Base-by-base conservation (phyloP, 1,139 yeast genomes). In the Saccharomyces hybrid region DNA sequence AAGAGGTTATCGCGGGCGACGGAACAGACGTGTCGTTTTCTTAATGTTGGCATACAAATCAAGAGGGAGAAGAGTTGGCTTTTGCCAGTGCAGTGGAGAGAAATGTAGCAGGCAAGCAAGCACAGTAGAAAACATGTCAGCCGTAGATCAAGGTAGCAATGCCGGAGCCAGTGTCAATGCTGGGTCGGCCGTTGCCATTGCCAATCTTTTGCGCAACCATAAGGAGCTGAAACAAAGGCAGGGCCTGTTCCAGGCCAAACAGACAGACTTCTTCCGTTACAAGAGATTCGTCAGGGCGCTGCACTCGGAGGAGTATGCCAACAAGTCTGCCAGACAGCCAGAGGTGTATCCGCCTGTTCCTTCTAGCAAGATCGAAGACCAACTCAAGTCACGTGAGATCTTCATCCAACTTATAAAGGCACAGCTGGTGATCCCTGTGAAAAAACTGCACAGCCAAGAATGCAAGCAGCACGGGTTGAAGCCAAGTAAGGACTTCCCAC, bases 221-320 rank as follows among this genome's bases (percentile, higher is more conserved):
- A 69, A 76, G 48, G 71, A 73, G 28, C 76, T 93, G 61, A 93
- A 93, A 68, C 86, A 83, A 68, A 83, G 99, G 65, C 81, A 82
- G 56, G 98, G 97, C 5, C 73, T 86, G 48, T 75, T 88, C 54
- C 83, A 84, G 64, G 86, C 86, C 53, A 80, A 81, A 58, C 81
- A 81, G 41, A 79, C 82, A 47, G 95, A 88, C 57, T 91, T 93
- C 70, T 93, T 93, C 79, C 78, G 96, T 63, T 87, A 77, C 69
- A 93, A 95, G 70, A 80, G 99, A 64, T 86, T 89, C 49, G 74
- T 82, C 14, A 77, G 98, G 61, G 95, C 95, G 0, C 77, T 93
- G 56, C 74, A 82, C 49, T 82, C 91, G 56, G 86, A 81, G 1
- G 91, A 84, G 50, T 93, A 90, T 71, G 78, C 79, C 59, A 70